Percentiles rank a stretch among this genome's conserved stretches.
Evolutionary conservation across 345 rosid species (phyloP).

Genomic region (Aquilaria malaccensis): DNA sequence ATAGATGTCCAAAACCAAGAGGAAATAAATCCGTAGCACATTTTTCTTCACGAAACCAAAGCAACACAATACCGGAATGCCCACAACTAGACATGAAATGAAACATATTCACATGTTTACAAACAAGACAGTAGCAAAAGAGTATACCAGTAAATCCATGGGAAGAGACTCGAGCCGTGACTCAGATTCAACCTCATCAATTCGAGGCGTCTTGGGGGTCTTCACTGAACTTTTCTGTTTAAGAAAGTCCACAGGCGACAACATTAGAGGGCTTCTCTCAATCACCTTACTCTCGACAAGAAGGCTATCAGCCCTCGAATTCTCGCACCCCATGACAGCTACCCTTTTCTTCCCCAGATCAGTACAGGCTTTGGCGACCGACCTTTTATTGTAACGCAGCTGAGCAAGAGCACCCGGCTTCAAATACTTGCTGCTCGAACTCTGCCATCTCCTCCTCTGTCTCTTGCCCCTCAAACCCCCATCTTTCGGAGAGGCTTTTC

Average conservation of each 20-base stretch:
- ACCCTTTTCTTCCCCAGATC: slow-evolving; percentile 72
- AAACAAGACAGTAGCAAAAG: too few relatives aligned
- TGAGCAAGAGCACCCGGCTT: slow-evolving; percentile 88
- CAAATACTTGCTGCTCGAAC: slow-evolving; percentile 51
- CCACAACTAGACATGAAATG: too few relatives aligned
- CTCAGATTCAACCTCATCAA: slow-evolving; percentile 43
- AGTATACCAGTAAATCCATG: slow-evolving; percentile 73
- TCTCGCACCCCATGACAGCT: slow-evolving; percentile 39
- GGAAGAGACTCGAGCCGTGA: slow-evolving; percentile 83
- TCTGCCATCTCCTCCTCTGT: slow-evolving; percentile 49
- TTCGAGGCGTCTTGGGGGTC: slow-evolving; percentile 76
- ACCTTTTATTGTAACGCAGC: slow-evolving; percentile 44
- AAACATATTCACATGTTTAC: too few relatives aligned
- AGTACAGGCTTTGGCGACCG: slow-evolving; percentile 50
- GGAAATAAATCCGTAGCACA: too few relatives aligned
- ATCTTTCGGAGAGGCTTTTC: slow-evolving; percentile 61
- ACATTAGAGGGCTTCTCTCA: slow-evolving; percentile 45
- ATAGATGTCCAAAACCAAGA: too few relatives aligned
- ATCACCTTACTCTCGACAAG: slow-evolving; percentile 22
- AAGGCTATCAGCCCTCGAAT: slow-evolving; percentile 21
- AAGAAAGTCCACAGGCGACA: slow-evolving; percentile 48
- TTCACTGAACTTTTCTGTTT: slow-evolving; percentile 37
- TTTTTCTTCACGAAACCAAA: too few relatives aligned
- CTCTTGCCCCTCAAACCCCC: slow-evolving; percentile 29
- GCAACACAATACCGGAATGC: too few relatives aligned